Evolutionary conservation across 345 rosid genomes (phyloP).

Genomic region (Ricinus communis): DNA sequence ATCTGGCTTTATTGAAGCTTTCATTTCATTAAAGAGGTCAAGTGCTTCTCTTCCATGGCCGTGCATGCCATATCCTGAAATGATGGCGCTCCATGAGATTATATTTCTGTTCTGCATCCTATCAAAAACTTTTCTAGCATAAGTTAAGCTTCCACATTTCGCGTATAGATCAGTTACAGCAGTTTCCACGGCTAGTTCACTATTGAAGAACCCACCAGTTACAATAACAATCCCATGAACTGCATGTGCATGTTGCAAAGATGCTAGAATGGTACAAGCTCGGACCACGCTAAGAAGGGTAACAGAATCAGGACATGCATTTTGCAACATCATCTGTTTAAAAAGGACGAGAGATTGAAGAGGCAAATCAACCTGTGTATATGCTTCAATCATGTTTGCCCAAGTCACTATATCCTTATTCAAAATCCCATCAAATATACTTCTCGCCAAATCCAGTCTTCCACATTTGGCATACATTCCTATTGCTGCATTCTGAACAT

Average conservation of each 20-base stretch:
- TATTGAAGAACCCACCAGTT: constrained; percentile 13
- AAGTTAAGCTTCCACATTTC: constrained; percentile 46
- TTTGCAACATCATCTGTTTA: constrained; percentile 18
- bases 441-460: constrained; percentile 28
- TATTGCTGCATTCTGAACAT: constrained; percentile 25
- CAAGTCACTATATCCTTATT: constrained; percentile 34
- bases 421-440: constrained; percentile 24
- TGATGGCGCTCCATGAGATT: constrained; percentile 55
- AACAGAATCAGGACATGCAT: constrained; percentile 27
- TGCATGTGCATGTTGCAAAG: constrained; percentile 22
- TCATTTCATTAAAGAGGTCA: constrained; percentile 45
- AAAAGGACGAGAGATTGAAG: constrained; percentile 28
- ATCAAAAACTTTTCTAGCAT: constrained; percentile 44
- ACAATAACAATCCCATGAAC: constrained; percentile 20
- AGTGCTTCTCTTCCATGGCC: constrained; percentile 46
- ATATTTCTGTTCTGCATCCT: constrained; percentile 39
- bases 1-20: constrained; percentile 42
- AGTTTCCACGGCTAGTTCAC: constrained; percentile 26
- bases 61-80: constrained; percentile 52
- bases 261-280: constrained; percentile 33
- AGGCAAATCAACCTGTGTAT: constrained; percentile 29
- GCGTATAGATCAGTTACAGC: constrained; percentile 38
- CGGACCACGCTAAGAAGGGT: constrained; percentile 31
- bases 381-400: constrained; percentile 39
- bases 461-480: constrained; percentile 31